phyloP scores from a whole-genome alignment of 305 asterid species.

The Fraxinus nigra region DNA sequence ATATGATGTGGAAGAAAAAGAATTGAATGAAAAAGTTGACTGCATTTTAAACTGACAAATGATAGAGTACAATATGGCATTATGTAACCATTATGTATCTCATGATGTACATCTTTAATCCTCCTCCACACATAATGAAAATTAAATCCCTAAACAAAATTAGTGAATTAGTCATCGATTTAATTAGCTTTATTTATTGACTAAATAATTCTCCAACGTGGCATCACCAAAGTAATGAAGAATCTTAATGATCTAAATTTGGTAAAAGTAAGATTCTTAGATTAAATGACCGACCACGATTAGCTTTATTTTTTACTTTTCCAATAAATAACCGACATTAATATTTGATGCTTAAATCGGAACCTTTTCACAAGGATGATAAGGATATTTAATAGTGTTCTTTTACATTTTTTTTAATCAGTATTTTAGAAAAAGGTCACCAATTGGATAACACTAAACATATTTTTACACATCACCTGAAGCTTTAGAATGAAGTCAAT shows the following conservation, averaged over 20 bases:
- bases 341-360: conserved; percentile 1
- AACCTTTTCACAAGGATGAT: not conserved
- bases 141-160: too few relatives aligned
- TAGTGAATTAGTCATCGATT: too few relatives aligned
- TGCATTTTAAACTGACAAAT: too few relatives aligned
- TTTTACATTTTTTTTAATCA: not conserved
- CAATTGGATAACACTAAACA: conserved; percentile 16
- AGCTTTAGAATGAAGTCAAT: not conserved
- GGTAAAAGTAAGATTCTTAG: not conserved
- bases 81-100: too few relatives aligned
- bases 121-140: too few relatives aligned
- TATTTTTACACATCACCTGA: conserved; percentile 16
- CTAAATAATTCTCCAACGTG: conserved; percentile 7
- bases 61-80: too few relatives aligned
- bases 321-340: conserved; percentile 5
- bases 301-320: conserved; percentile 8
- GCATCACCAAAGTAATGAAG: conserved; percentile 1
- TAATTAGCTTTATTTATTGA: too few relatives aligned
- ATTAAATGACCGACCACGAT: conserved; percentile 13
- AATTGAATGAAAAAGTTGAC: too few relatives aligned
- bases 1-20: too few relatives aligned
- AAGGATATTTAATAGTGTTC: not conserved
- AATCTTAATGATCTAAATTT: not conserved
- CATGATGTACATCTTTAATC: too few relatives aligned
- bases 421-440: not conserved